Evolutionary conservation across 768 basidiomycete species (phyloP).

Genomic region (Collybiopsis confluens): DNA sequence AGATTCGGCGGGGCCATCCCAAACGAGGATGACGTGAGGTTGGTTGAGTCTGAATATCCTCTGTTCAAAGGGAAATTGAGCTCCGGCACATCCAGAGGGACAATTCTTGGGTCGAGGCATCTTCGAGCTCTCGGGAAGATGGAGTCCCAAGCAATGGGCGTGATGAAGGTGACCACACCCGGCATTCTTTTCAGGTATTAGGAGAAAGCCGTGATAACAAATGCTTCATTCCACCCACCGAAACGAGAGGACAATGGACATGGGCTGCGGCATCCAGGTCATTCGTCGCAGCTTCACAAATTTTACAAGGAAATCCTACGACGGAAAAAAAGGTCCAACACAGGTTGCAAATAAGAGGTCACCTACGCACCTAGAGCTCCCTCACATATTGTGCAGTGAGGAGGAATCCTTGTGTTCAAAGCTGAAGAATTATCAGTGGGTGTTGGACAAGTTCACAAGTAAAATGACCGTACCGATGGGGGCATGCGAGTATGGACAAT

Average conservation of each 20-base stretch:
- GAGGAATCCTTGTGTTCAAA: slow-evolving; percentile 6
- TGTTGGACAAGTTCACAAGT: neutral
- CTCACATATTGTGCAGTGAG: slow-evolving; percentile 21
- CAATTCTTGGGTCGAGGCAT: slow-evolving; percentile 9
- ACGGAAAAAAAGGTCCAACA: neutral
- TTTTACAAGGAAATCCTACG: slow-evolving; percentile 22
- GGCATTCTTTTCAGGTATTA: slow-evolving; percentile 17
- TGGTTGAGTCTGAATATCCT: slow-evolving; percentile 9
- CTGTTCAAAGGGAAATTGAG: slow-evolving; percentile 16
- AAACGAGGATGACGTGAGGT: slow-evolving; percentile 18
- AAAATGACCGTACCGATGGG: slow-evolving; percentile 11
- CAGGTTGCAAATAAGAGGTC: neutral
- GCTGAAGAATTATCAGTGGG: slow-evolving; percentile 2
- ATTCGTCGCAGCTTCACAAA: slow-evolving; percentile 13
- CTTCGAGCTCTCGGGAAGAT: neutral
- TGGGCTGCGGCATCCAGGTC: slow-evolving; percentile 12
- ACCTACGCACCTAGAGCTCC: slow-evolving; percentile 19
- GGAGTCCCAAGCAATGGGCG: slow-evolving; percentile 21
- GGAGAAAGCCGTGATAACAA: neutral
- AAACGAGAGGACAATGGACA: slow-evolving; percentile 19
- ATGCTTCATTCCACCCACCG: slow-evolving; percentile 11
- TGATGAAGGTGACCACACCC: slow-evolving; percentile 24
- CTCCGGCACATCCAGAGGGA: slow-evolving; percentile 21
- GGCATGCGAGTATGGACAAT: slow-evolving; percentile 23
- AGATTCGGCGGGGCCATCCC: slow-evolving; percentile 18